Percentiles rank a stretch among this genome's conserved stretches.
phyloP scores from a whole-genome alignment of 345 rosid genomes.

The Fremontodendron californicum region DNA sequence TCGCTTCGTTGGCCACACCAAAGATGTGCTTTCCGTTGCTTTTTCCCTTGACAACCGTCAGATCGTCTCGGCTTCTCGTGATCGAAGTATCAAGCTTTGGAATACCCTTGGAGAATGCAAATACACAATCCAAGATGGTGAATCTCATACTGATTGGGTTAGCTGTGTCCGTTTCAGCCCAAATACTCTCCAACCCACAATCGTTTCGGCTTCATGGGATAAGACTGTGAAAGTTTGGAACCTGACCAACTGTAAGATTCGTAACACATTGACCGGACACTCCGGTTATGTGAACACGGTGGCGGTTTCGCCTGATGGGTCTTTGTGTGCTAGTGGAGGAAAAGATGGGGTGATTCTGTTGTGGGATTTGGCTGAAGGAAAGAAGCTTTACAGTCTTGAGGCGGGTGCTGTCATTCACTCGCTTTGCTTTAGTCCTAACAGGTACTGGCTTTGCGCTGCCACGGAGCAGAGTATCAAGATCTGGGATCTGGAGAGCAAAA shows the following conservation, averaged over 20 bases:
- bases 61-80: slow-evolving; percentile 96
- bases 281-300: slow-evolving; percentile 81
- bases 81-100: slow-evolving; percentile 93
- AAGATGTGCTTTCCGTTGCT: slow-evolving; percentile 91
- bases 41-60: slow-evolving; percentile 96
- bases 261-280: slow-evolving; percentile 72
- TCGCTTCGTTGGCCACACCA: slow-evolving; percentile 90
- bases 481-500: slow-evolving; percentile 98
- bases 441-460: slow-evolving; percentile 99
- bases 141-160: slow-evolving; percentile 87
- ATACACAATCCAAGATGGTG: slow-evolving; percentile 88
- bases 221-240: slow-evolving; percentile 92
- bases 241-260: slow-evolving; percentile 80
- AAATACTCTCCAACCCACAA: slow-evolving; percentile 67
- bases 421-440: slow-evolving; percentile 88
- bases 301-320: slow-evolving; percentile 95
- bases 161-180: slow-evolving; percentile 96
- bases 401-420: slow-evolving; percentile 79
- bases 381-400: slow-evolving; percentile 81
- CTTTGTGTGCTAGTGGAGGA: slow-evolving; percentile 92
- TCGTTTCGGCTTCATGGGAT: slow-evolving; percentile 94
- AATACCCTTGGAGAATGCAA: slow-evolving; percentile 97
- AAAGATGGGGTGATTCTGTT: slow-evolving; percentile 85
- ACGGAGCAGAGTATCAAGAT: slow-evolving; percentile 92
- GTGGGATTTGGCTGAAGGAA: slow-evolving; percentile 98